A percentile compares a stretch with the other conserved stretches of the same genome.
Conservation (phyloP, 2,329 filamentous ascomycete species). For the Rasamsonia emersonii region DNA sequence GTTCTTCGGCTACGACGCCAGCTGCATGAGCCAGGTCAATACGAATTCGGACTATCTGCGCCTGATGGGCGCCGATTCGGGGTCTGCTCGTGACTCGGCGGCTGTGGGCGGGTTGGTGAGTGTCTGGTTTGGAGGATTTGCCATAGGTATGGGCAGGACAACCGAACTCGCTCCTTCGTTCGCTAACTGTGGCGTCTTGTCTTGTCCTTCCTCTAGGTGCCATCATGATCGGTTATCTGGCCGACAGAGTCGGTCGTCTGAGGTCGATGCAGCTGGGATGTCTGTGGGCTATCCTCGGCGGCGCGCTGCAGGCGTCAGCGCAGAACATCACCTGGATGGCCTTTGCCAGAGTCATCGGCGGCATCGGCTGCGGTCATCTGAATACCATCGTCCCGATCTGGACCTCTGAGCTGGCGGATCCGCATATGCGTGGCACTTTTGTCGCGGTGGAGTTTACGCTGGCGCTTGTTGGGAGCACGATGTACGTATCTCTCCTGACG, state of each 20-base stretch:
- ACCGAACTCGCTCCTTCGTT: background rate
- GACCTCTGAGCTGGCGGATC: slow-evolving; percentile 20
- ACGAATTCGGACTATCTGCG: slow-evolving; percentile 18
- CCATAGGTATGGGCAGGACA: slow-evolving; percentile 8
- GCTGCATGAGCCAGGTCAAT: slow-evolving; percentile 19
- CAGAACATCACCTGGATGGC: slow-evolving; percentile 18
- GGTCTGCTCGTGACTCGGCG: slow-evolving; percentile 15
- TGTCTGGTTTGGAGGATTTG: slow-evolving; percentile 20
- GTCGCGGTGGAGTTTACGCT: slow-evolving; percentile 18
- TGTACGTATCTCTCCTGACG: slow-evolving; percentile 10
- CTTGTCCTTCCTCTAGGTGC: slow-evolving; percentile 11
- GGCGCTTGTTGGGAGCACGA: slow-evolving; percentile 10
- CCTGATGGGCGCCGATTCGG: slow-evolving; percentile 12
- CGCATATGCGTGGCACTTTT: slow-evolving; percentile 16
- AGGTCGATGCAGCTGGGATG: slow-evolving; percentile 18
- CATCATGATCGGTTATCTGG: slow-evolving; percentile 16
- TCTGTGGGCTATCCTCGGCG: slow-evolving; percentile 17
- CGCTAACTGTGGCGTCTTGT: background rate
- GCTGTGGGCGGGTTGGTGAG: slow-evolving; percentile 18
- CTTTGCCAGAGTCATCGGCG: slow-evolving; percentile 16
- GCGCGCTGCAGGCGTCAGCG: slow-evolving; percentile 14
- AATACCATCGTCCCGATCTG: slow-evolving; percentile 19
- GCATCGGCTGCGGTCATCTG: slow-evolving; percentile 20
- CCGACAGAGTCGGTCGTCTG: slow-evolving; percentile 18
- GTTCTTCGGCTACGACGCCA: slow-evolving; percentile 17